Evolutionary conservation across 2,329 filamentous ascomycete genomes (phyloP).

Genomic region (Coleophoma eucalyptorum): DNA sequence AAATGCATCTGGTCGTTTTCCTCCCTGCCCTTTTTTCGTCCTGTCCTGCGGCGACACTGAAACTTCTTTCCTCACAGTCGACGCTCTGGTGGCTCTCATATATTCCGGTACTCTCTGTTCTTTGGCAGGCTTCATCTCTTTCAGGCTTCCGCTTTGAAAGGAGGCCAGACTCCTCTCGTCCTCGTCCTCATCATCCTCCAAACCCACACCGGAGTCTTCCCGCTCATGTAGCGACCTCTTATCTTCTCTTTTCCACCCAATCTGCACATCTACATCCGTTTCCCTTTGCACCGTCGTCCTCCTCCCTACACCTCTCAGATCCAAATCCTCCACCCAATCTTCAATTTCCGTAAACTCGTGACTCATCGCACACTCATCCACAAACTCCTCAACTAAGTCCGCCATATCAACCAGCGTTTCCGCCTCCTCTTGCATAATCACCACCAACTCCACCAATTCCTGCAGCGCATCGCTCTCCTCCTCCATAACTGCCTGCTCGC

Average conservation of each 20-base stretch:
- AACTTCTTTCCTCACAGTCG: neutral
- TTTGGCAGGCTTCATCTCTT: neutral
- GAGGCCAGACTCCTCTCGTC: neutral
- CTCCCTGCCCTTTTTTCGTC: neutral
- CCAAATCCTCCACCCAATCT: neutral
- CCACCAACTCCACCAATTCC: conserved; percentile 12
- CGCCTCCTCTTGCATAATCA: conserved; percentile 18
- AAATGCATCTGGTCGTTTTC: neutral
- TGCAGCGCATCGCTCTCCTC: conserved; percentile 8
- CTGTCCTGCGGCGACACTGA: neutral
- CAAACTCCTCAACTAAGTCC: conserved; percentile 13
- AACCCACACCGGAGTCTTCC: neutral
- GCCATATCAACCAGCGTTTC: conserved; percentile 11
- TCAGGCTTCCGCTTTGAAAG: neutral
- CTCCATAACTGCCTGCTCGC: conserved; percentile 2
- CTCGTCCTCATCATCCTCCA: neutral
- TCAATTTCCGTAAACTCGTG: conserved; percentile 5
- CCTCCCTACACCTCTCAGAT: neutral
- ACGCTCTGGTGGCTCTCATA: neutral
- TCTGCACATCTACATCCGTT: neutral
- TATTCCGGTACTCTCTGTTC: neutral
- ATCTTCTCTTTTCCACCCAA: neutral
- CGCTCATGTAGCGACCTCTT: neutral
- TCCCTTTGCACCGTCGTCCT: neutral
- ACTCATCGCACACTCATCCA: conserved; percentile 9